Conservation (phyloP, 805 yeast species). For the Candida vaughaniae region DNA sequence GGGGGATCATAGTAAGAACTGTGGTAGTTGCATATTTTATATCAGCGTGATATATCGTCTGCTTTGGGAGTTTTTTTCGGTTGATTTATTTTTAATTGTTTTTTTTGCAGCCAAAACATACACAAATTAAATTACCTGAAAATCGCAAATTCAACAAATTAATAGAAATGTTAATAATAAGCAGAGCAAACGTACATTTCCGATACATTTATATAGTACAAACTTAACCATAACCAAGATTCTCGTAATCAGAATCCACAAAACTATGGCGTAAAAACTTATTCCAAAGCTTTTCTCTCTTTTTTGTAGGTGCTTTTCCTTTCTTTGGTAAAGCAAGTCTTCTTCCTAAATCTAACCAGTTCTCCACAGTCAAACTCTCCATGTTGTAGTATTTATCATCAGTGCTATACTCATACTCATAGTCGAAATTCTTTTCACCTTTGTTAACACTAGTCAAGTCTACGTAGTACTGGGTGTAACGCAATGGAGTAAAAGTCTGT, state of each 20-base stretch:
- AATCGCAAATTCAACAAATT: no score
- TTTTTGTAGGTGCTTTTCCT: constrained; percentile 7
- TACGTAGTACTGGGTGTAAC: constrained; percentile 72
- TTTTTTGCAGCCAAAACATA: no score
- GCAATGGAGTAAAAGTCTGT: constrained; percentile 70
- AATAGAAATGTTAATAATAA: no score
- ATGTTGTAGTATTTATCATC: constrained; percentile 56
- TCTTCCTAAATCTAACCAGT: constrained; percentile 61
- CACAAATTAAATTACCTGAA: no score
- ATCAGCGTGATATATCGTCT: no score
- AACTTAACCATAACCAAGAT: constrained; percentile 40
- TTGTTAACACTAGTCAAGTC: constrained; percentile 53
- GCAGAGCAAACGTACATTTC: no score
- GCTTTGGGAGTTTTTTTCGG: no score
- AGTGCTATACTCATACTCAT: constrained; percentile 68
- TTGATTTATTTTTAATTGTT: no score
- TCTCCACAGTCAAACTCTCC: constrained; percentile 55
- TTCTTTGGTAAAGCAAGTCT: constrained; percentile 46
- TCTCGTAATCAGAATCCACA: constrained; percentile 63
- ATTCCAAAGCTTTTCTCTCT: constrained; percentile 52
- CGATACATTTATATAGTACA: no score
- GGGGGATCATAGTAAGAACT: no score
- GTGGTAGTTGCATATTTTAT: no score
- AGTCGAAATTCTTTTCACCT: constrained; percentile 49
- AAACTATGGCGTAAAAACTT: constrained; percentile 58